Base-by-base conservation (phyloP, 2,329 filamentous ascomycete genomes). In the Fusarium sp. region DNA sequence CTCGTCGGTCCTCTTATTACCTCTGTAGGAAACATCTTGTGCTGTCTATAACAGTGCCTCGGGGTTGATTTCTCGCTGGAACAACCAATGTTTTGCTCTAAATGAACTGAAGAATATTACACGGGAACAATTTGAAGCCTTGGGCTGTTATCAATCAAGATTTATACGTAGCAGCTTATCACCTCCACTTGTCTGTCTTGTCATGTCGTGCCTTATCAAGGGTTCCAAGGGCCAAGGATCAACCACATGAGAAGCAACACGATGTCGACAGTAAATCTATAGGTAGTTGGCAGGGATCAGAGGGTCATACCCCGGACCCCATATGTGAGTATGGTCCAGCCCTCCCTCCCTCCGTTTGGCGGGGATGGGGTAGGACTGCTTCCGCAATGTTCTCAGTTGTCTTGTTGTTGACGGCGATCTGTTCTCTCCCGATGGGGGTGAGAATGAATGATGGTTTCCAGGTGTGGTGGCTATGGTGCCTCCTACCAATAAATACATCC, bases 351-450 rank as follows among this genome's bases (percentile, higher is more conserved):
- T 58, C 71, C 38, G 60, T 47, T 44, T 52, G 34, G 67, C 47
- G 63, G 48, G 69, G 68, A 70, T 63, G 42, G 56, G 68, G 47
- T 58, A 50, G 36, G 55, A 65, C 41, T 75, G 59, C 62, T 69
- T 74, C 71, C 59, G 56, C 58, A 55, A 26, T 57, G 22, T 30
- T 59, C 50, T 56, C 47, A 36, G 55, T 52, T 41, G 66, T 28
- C 15, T 22, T 48, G 32, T 34, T 34, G 32, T 34, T 34, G 22
- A 65, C 51, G 47, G 22, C 42, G 71, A 72, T 72, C 55, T 69
- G 52, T 47, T 74, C 52, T 61, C 51, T 59, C 47, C 47, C 42
- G 45, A 55, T 59, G 54, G 45, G 51, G 30, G 47, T 44, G 58
- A 52, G 48, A 36, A 36, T 36, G 39, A 42, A 55, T 48, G 62